These are phyloP conservation scores for Vigna hirtella DNA, from an alignment of 306 rosid genomes.

Conservation along the genomic window DNA sequence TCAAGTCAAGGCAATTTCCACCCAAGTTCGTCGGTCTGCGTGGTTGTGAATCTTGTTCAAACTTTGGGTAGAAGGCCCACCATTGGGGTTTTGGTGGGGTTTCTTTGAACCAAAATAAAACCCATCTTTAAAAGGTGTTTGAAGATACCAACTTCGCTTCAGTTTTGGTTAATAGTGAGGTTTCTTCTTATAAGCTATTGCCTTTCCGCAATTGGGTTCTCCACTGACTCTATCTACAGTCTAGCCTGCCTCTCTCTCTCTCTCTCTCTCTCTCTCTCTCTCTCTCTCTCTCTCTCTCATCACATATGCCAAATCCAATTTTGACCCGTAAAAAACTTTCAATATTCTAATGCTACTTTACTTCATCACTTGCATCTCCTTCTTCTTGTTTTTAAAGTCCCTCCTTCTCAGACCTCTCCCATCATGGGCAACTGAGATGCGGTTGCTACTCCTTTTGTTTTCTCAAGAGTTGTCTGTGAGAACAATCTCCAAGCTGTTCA, in stretches of 20 bases:
- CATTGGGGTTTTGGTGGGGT: constrained; percentile 70
- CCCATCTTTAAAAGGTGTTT: constrained; percentile 47
- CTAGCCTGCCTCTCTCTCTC: constrained; percentile 20
- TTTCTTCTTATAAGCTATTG: constrained; percentile 36
- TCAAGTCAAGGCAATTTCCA: constrained; percentile 52
- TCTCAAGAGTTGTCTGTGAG: constrained; percentile 47
- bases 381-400: constrained; percentile 67
- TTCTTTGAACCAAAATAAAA: constrained; percentile 51
- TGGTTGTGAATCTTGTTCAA: constrained; percentile 46
- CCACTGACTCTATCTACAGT: constrained; percentile 19
- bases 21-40: constrained; percentile 43
- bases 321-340: constrained; percentile 49
- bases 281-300: constrained; percentile 16
- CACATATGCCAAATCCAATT: constrained; percentile 50
- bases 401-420: constrained; percentile 58
- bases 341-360: constrained; percentile 68
- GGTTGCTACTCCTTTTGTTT: constrained; percentile 56
- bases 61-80: constrained; percentile 68
- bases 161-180: constrained; percentile 31
- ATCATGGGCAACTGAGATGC: constrained; percentile 62
- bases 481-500: constrained; percentile 40
- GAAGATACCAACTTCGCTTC: constrained; percentile 49
- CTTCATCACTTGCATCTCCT: constrained; percentile 69
- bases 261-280: too few relatives aligned
- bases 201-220: constrained; percentile 44